These are phyloP conservation scores for Mycena maculata DNA, from an alignment of 768 basidiomycete genomes.

Conservation along the genomic window DNA sequence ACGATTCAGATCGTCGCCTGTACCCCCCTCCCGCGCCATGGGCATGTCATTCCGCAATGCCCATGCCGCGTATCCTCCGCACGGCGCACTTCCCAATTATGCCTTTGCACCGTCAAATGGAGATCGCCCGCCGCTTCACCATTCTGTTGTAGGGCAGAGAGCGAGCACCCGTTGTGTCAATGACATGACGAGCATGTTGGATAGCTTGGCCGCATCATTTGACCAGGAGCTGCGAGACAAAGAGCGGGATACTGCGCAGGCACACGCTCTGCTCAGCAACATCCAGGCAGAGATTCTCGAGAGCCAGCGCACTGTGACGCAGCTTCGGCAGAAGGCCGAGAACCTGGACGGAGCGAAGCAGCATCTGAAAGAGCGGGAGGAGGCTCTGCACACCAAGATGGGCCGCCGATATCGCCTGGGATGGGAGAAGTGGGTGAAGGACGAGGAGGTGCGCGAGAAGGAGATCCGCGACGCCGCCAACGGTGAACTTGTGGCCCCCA, in stretches of 20 bases:
- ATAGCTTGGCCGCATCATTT: slow-evolving; percentile 88
- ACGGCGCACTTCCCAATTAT: slow-evolving; percentile 53
- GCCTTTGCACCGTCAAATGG: slow-evolving; percentile 63
- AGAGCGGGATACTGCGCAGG: slow-evolving; percentile 91
- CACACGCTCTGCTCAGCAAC: slow-evolving; percentile 84
- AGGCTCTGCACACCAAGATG: slow-evolving; percentile 79
- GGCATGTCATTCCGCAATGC: slow-evolving; percentile 81
- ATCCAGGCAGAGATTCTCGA: slow-evolving; percentile 93
- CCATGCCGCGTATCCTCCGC: slow-evolving; percentile 68
- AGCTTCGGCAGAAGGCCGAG: slow-evolving; percentile 77
- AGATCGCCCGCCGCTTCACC: slow-evolving; percentile 81
- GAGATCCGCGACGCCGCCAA: slow-evolving; percentile 70
- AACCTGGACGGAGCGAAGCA: slow-evolving; percentile 71
- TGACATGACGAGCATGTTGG: slow-evolving; percentile 88
- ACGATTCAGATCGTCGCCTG: slow-evolving; percentile 92
- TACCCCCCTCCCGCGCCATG: slow-evolving; percentile 73
- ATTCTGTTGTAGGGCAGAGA: slow-evolving; percentile 86
- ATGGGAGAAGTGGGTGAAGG: slow-evolving; percentile 93
- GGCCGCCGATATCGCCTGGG: slow-evolving; percentile 84
- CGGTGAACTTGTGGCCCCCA: slow-evolving; percentile 63
- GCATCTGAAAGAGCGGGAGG: slow-evolving; percentile 70
- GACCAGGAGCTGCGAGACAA: slow-evolving; percentile 93
- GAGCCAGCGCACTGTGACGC: slow-evolving; percentile 77
- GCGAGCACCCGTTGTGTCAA: slow-evolving; percentile 87
- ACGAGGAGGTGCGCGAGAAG: slow-evolving; percentile 84